A percentile compares a stretch with the other conserved stretches of the same genome.
Evolutionary conservation across 2,329 filamentous ascomycete species (phyloP).

Genomic region (Knufia petricola): DNA sequence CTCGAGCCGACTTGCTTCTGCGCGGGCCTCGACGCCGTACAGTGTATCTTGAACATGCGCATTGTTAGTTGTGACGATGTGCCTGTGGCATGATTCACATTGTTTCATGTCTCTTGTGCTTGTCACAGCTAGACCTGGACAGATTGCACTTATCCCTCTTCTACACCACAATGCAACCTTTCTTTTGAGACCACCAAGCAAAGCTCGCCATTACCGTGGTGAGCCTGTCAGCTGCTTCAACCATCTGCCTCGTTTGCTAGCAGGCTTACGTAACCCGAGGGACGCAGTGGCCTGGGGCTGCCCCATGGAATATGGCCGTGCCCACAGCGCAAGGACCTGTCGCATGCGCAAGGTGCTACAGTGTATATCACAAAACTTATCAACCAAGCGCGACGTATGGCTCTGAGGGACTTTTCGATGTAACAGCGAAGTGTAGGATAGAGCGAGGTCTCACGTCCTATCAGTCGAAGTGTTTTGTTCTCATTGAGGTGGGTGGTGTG

Average conservation of each 20-base stretch:
- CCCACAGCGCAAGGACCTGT: not conserved
- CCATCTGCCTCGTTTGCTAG: not conserved
- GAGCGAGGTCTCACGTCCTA: not conserved
- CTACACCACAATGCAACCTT: too few relatives aligned
- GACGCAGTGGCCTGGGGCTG: too few relatives aligned
- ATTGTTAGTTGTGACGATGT: too few relatives aligned
- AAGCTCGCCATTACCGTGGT: not conserved
- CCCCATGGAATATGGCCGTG: too few relatives aligned
- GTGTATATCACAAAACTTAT: constrained; percentile 5
- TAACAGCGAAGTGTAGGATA: not conserved
- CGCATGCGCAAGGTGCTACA: not conserved
- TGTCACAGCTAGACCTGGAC: too few relatives aligned
- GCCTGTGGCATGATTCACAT: too few relatives aligned
- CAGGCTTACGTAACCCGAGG: too few relatives aligned
- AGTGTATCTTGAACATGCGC: too few relatives aligned
- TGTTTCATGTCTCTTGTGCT: too few relatives aligned
- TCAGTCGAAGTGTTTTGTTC: constrained; percentile 1
- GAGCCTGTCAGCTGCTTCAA: not conserved
- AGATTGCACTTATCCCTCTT: too few relatives aligned
- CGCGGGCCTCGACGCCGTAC: too few relatives aligned
- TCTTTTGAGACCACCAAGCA: not conserved
- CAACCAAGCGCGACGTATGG: not conserved
- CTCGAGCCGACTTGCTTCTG: too few relatives aligned
- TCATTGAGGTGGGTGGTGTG: not conserved
- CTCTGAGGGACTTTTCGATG: not conserved